phyloP scores from a whole-genome alignment of 202 grass and related monocot genomes.

The Cymbopogon flexuosus region DNA sequence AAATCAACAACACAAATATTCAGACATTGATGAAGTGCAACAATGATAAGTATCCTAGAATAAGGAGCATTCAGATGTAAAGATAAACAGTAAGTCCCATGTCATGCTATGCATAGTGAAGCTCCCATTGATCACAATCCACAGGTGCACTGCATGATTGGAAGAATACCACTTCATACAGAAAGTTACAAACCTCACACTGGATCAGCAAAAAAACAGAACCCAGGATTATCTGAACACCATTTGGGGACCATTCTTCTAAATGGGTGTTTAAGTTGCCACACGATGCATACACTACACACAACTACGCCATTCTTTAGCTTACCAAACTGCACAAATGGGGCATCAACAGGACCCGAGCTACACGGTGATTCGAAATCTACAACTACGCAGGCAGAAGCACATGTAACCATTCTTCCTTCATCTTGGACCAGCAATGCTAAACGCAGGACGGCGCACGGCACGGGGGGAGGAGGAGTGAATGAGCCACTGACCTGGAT shows the following conservation, averaged over 20 bases:
- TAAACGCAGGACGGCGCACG: background rate
- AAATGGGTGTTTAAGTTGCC: background rate
- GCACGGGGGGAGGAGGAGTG: background rate
- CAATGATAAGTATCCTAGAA: background rate
- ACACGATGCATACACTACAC: background rate
- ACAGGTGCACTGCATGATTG: background rate
- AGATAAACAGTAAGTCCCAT: background rate
- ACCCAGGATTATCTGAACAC: background rate
- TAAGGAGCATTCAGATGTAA: background rate
- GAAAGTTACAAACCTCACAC: background rate
- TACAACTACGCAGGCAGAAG: background rate
- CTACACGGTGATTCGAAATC: background rate
- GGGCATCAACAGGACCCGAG: background rate
- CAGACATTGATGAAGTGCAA: background rate
- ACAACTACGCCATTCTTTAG: background rate
- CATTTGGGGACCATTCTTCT: background rate
- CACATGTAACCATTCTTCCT: background rate
- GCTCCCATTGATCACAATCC: background rate
- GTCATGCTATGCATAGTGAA: background rate
- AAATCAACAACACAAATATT: background rate
- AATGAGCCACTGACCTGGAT: conserved; percentile 56
- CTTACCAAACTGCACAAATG: background rate
- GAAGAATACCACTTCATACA: background rate
- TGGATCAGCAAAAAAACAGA: background rate
- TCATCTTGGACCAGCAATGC: background rate